Percentiles rank a stretch among this genome's conserved stretches.
Evolutionary conservation across 1,139 yeast genomes (phyloP).

Genomic region (Candida sp.): DNA sequence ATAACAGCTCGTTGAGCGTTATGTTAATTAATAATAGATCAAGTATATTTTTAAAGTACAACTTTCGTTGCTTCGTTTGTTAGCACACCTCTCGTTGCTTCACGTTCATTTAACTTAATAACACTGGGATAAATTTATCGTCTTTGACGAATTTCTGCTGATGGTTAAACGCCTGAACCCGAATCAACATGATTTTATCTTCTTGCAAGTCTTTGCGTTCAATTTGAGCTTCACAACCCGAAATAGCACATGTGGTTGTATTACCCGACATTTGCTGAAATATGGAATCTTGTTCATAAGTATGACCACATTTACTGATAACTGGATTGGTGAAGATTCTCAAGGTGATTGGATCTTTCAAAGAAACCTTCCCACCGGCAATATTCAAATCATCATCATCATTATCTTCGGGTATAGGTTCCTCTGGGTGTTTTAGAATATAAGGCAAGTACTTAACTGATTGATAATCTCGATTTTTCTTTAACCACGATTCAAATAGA

Average conservation of each 20-base stretch:
- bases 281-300: conserved; percentile 51
- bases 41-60: too few relatives aligned
- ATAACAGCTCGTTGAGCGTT: too few relatives aligned
- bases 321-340: conserved; percentile 50
- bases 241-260: conserved; percentile 39
- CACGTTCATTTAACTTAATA: too few relatives aligned
- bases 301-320: conserved; percentile 57
- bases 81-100: too few relatives aligned
- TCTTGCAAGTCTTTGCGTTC: conserved; percentile 26
- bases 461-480: conserved; percentile 12
- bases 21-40: too few relatives aligned
- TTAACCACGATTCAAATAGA: conserved; percentile 7
- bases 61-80: too few relatives aligned
- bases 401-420: conserved; percentile 38
- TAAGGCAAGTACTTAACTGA: conserved; percentile 24
- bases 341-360: conserved; percentile 64
- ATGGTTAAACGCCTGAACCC: conserved; percentile 38
- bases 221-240: conserved; percentile 40
- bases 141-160: conserved; percentile 3
- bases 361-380: conserved; percentile 63
- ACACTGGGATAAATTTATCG: conserved; percentile 2
- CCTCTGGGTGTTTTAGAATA: conserved; percentile 35
- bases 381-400: conserved; percentile 56
- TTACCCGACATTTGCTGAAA: conserved; percentile 18
- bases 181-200: conserved; percentile 48